A percentile compares a stretch with the other conserved stretches of the same genome.
phyloP scores from a whole-genome alignment of 345 rosid species.

The Brassica cretica region DNA sequence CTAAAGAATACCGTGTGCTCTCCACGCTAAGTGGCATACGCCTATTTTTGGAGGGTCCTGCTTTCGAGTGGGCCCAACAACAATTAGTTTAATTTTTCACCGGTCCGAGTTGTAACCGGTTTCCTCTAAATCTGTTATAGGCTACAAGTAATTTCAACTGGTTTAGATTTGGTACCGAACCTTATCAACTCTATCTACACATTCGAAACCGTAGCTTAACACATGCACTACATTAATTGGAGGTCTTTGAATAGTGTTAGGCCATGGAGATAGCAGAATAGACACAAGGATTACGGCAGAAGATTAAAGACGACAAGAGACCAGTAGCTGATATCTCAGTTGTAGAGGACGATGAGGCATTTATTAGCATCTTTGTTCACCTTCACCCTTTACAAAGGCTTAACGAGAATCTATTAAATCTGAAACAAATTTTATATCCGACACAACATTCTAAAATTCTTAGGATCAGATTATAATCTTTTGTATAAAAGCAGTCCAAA shows the following conservation, averaged over 20 bases:
- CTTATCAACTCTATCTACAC: too few species aligned
- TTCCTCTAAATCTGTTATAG: too few species aligned
- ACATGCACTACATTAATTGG: too few species aligned
- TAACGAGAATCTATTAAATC: background rate
- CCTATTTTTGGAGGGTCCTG: slow-evolving; percentile 40
- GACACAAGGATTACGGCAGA: too few species aligned
- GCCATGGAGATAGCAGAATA: too few species aligned
- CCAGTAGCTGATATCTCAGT: slow-evolving; percentile 46
- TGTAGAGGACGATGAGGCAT: slow-evolving; percentile 43
- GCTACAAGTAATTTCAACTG: too few species aligned
- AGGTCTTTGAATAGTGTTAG: too few species aligned
- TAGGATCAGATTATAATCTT: background rate
- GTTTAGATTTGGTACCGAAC: too few species aligned
- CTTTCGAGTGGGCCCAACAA: background rate
- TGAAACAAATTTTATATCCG: background rate
- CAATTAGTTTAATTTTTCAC: background rate
- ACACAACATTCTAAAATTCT: background rate
- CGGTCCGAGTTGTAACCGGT: background rate
- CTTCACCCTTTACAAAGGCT: background rate
- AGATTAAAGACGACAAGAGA: background rate
- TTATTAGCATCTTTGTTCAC: slow-evolving; percentile 41
- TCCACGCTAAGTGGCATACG: slow-evolving; percentile 34
- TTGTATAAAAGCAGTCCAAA: background rate
- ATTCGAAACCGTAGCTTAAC: too few species aligned
- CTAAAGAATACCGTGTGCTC: slow-evolving; percentile 44